A percentile compares a stretch with the other conserved stretches of the same genome.
Conservation (phyloP, 768 basidiomycete genomes). For the Calvatia gigantea region DNA sequence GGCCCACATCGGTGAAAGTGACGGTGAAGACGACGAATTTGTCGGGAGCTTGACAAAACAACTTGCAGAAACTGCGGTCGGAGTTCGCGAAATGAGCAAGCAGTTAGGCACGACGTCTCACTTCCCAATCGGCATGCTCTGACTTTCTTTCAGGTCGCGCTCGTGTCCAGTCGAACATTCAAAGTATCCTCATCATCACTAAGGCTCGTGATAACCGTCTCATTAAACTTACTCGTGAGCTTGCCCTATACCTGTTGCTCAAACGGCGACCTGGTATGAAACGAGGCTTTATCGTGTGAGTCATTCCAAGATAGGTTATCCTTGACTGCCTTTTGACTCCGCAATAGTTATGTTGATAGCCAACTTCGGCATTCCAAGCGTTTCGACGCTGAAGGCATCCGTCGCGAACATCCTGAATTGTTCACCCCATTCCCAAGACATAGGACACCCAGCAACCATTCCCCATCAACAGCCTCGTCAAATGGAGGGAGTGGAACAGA, state of each 20-base stretch:
- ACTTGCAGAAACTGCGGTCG: conserved; percentile 94
- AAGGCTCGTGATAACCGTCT: conserved; percentile 97
- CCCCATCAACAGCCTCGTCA: conserved; percentile 54
- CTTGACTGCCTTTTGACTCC: conserved; percentile 8
- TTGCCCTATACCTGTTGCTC: conserved; percentile 94
- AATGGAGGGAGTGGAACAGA: conserved; percentile 26
- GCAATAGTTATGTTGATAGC: conserved; percentile 83
- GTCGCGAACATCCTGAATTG: conserved; percentile 82
- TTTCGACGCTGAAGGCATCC: conserved; percentile 90
- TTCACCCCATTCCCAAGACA: conserved; percentile 78
- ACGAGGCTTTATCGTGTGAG: conserved; percentile 85
- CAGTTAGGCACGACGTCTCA: conserved; percentile 68
- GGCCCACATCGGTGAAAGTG: conserved; percentile 23
- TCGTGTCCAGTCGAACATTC: conserved; percentile 86
- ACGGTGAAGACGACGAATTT: conserved; percentile 66
- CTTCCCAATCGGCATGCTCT: conserved; percentile 11
- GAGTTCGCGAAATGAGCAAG: conserved; percentile 98
- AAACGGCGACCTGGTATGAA: conserved; percentile 61
- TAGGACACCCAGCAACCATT: conserved; percentile 65
- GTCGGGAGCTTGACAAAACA: conserved; percentile 83
- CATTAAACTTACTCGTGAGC: conserved; percentile 90
- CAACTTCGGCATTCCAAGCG: conserved; percentile 87
- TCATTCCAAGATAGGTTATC: conserved; percentile 5
- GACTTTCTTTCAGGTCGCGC: conserved; percentile 66
- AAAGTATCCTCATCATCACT: conserved; percentile 91